A percentile compares a stretch with the other conserved stretches of the same genome.
Conservation (phyloP, 2,329 filamentous ascomycete species). For the Paecilomyces fulvus region DNA sequence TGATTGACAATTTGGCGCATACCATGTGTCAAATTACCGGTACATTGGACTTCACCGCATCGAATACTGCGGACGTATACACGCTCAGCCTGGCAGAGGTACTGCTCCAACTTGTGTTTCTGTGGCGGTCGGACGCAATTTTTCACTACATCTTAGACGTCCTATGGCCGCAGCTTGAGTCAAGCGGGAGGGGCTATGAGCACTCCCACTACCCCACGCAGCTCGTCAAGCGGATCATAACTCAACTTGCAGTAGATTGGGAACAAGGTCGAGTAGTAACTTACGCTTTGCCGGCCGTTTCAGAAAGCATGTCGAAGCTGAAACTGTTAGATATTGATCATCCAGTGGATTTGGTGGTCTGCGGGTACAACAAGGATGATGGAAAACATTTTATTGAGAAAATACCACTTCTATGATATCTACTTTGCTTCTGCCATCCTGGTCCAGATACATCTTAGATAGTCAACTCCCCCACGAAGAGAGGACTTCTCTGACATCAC, state of each 20-base stretch:
- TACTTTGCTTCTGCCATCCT: no score
- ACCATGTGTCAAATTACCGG: neutral
- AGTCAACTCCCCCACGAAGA: no score
- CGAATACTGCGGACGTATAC: neutral
- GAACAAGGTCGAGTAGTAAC: neutral
- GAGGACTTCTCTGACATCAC: no score
- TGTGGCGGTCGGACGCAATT: neutral
- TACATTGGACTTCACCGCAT: neutral
- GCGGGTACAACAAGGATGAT: neutral
- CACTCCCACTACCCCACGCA: slow-evolving; percentile 17
- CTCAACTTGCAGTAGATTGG: slow-evolving; percentile 7
- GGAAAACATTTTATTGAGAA: neutral
- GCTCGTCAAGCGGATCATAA: slow-evolving; percentile 13
- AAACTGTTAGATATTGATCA: neutral
- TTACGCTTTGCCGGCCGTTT: neutral
- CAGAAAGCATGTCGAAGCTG: neutral
- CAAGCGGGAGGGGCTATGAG: slow-evolving; percentile 10
- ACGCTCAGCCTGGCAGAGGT: neutral
- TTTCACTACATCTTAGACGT: slow-evolving; percentile 4
- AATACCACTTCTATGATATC: neutral
- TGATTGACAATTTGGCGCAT: neutral
- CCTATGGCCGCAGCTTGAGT: slow-evolving; percentile 12
- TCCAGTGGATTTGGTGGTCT: neutral
- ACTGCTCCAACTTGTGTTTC: neutral
- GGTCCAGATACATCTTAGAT: no score